Percentiles rank a stretch among this genome's conserved stretches.
Evolutionary conservation across 2,329 filamentous ascomycete species (phyloP).

Genomic region (Apiospora kogelbergensis): DNA sequence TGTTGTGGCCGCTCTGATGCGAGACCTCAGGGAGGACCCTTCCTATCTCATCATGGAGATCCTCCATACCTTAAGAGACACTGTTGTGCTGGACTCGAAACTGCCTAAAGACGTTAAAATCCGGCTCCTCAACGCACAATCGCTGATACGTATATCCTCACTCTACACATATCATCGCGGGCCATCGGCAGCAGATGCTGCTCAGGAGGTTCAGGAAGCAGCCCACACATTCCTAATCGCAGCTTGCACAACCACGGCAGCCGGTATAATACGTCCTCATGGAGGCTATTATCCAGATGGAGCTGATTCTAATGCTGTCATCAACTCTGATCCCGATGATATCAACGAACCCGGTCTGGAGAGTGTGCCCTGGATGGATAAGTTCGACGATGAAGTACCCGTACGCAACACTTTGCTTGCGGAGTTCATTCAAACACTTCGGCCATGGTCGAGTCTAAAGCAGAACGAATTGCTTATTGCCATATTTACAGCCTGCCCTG

Average conservation of each 20-base stretch:
- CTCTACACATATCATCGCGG: constrained; percentile 65
- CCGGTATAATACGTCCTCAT: constrained; percentile 74
- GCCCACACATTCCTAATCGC: constrained; percentile 75
- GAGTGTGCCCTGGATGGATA: constrained; percentile 68
- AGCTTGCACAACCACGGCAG: constrained; percentile 70
- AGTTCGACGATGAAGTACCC: constrained; percentile 64
- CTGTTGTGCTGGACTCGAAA: constrained; percentile 73
- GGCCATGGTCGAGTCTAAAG: constrained; percentile 77
- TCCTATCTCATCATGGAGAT: constrained; percentile 74
- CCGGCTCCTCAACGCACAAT: constrained; percentile 72
- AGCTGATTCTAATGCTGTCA: constrained; percentile 51
- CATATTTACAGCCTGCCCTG: constrained; percentile 80
- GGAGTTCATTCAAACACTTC: constrained; percentile 74
- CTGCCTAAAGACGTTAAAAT: constrained; percentile 74
- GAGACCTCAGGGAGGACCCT: constrained; percentile 75
- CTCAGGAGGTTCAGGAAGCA: constrained; percentile 58
- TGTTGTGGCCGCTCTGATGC: constrained; percentile 69
- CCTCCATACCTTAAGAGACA: constrained; percentile 65
- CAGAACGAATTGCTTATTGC: constrained; percentile 80
- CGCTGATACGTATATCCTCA: constrained; percentile 68
- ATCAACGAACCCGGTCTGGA: constrained; percentile 66
- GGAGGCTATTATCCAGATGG: constrained; percentile 83
- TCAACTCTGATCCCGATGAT: constrained; percentile 42
- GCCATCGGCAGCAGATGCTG: constrained; percentile 31
- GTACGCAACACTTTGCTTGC: constrained; percentile 79